Percentiles rank a stretch among this genome's conserved stretches.
These are phyloP conservation scores for Nakaseomyces sp. DNA, from an alignment of 1,139 yeast species.

Conservation along the genomic window DNA sequence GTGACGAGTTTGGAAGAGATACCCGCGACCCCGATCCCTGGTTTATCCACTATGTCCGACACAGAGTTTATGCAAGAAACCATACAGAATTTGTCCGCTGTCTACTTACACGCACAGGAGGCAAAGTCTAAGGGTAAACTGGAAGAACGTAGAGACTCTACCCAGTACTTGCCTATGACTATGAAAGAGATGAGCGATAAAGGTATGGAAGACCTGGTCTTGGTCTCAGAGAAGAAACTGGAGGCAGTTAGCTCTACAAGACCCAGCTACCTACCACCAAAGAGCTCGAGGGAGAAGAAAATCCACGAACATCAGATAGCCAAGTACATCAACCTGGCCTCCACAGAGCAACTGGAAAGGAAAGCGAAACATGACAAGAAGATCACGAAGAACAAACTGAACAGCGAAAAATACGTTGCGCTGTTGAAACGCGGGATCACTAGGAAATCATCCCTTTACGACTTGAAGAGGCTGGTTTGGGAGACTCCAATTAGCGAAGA, in stretches of 20 bases:
- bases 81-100: conserved; percentile 35
- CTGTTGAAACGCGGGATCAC: conserved; percentile 23
- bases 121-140: conserved; percentile 32
- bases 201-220: conserved; percentile 39
- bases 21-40: conserved; percentile 35
- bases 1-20: conserved; percentile 18
- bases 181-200: conserved; percentile 30
- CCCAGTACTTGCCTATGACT: conserved; percentile 27
- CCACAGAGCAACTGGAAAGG: conserved; percentile 28
- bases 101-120: conserved; percentile 35
- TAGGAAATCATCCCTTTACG: conserved; percentile 31
- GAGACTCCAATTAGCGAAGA: conserved; percentile 33
- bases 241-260: conserved; percentile 37
- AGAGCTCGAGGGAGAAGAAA: conserved; percentile 33
- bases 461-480: conserved; percentile 35
- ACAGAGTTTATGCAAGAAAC: conserved; percentile 31
- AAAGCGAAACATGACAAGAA: conserved; percentile 26
- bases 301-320: conserved; percentile 37
- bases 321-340: conserved; percentile 33
- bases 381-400: conserved; percentile 28
- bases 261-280: conserved; percentile 46
- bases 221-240: conserved; percentile 40
- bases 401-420: conserved; percentile 26
- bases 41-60: conserved; percentile 28
- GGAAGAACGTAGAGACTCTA: not conserved